Evolutionary conservation across 225 moss, liverwort and hornwort genomes (phyloP), one percentile per base, ranked within the genome.

Genomic region (Polytrichum formosum): DNA sequence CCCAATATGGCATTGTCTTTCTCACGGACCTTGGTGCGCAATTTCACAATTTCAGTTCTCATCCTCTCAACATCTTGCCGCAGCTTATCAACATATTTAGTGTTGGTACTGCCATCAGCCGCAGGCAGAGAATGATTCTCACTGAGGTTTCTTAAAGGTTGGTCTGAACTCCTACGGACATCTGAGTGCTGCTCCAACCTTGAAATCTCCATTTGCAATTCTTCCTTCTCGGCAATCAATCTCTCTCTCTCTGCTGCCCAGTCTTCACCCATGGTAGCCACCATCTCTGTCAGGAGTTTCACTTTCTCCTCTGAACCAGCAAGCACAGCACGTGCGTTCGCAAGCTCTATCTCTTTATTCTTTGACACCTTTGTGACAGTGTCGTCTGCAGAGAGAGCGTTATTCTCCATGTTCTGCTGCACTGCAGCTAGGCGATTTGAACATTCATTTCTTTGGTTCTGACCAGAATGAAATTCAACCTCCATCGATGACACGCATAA

Each of bases 181-280:
- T 79, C 75, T 19, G 72, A 56, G 67, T 79, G 64, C 54, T 86
- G 77, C 66, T 82, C 82, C 75, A 26, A 77, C 59, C 70, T 67
- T 33, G 70, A 70, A 67, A 82, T 70, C 75, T 86, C 85, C 56
- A 77, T 54, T 64, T 79, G 72, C 65, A 86, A 70, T 65, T 77
- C 82, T 60, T 82, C 82, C 68, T 82, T 86, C 70, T 85, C 85
- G 75, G 79, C 72, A 6, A 85, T 79, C 74, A 74, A 75, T 58
- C 59, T 77, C 55, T 77, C 74, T 60, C 82, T 80, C 75, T 86
- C 85, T 55, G 70, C 53, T 61, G 75, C 73, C 85, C 85, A 86
- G 56, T 82, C 77, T 70, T 86, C 77, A 56, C 82, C 75, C 85
- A 82, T 86, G 26, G 61, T 86, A 37, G 70, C 74, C 63, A 82